Base-by-base conservation (phyloP, 768 basidiomycete species). In the Lactifluus subvellereus region DNA sequence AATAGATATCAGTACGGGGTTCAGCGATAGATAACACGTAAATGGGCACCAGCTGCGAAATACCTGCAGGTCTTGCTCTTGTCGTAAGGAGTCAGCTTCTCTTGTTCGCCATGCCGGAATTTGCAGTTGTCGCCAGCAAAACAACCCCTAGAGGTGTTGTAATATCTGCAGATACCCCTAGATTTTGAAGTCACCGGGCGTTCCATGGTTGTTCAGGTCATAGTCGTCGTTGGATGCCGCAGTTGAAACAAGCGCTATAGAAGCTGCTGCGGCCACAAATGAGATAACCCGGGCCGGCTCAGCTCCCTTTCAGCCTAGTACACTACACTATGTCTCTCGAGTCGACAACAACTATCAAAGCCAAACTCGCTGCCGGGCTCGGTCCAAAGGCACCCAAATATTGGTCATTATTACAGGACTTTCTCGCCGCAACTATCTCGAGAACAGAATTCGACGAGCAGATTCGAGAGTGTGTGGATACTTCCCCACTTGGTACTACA, bases 371-470 rank as follows among this genome's bases (percentile, higher is more conserved):
- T 22, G 76, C 76, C 45, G 81, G 82, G 4, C 75, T 92, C 10
- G 90, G 88, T 4, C 66, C 76, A 48, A 86, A 85, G 59, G 82
- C 87, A 0, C 72, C 77, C 1, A 69, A 63, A 0, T 92, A 92
- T 71, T 91, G 88, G 70, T 72, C 77, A 3, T 77, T 82, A 0
- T 76, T 92, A n/a, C 81, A 82, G 64, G 78, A 77, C 53, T 92
- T 88, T 71, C 80, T 91, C 3, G 79, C 81, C 35, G 90, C 85
- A 0, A 78, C 78, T 61, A 83, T 83, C 67, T 89, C 90, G 10
- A 81, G 91, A 48, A 75, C 76, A 56, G 91, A 93, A 70, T 92
- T 90, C 68, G 91, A 92, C 62, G 86, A 88, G 4, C 74, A 80
- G 16, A 79, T 89, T 61, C 83, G 84, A 57, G 80, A 81, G 32